Conservation (phyloP, 768 basidiomycete genomes). For the Phallus indusiatus region DNA sequence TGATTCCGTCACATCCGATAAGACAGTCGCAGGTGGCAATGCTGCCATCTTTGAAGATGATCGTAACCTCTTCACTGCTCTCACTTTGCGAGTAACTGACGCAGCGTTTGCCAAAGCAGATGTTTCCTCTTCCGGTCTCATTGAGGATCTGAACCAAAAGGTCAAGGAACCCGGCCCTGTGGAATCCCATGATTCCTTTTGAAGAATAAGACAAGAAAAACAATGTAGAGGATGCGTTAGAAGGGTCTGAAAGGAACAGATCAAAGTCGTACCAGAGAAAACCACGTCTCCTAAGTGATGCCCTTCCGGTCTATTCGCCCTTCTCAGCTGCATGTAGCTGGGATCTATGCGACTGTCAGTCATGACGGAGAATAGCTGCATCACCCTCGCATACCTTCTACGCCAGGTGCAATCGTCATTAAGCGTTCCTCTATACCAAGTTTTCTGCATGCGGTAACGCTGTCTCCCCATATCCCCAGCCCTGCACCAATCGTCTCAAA, state of each 20-base stretch:
- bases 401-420: background rate
- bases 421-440: constrained; percentile 4
- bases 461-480: constrained; percentile 28
- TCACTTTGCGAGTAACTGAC: constrained; percentile 12
- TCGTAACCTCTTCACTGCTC: background rate
- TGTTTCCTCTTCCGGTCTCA: background rate
- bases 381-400: background rate
- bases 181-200: constrained; percentile 24
- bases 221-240: background rate
- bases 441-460: background rate
- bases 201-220: too few relatives aligned
- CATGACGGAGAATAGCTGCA: background rate
- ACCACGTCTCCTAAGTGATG: background rate
- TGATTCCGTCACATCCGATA: constrained; percentile 24
- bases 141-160: constrained; percentile 27
- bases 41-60: constrained; percentile 32
- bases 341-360: background rate
- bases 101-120: constrained; percentile 9
- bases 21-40: constrained; percentile 21
- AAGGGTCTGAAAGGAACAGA: background rate
- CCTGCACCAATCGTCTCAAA: constrained; percentile 25
- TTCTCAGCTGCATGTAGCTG: constrained; percentile 33
- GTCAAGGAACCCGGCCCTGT: constrained; percentile 40
- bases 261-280: background rate
- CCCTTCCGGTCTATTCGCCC: constrained; percentile 34